Conservation (phyloP, 2,329 filamentous ascomycete species). For the Gaeumannomyces tritici region DNA sequence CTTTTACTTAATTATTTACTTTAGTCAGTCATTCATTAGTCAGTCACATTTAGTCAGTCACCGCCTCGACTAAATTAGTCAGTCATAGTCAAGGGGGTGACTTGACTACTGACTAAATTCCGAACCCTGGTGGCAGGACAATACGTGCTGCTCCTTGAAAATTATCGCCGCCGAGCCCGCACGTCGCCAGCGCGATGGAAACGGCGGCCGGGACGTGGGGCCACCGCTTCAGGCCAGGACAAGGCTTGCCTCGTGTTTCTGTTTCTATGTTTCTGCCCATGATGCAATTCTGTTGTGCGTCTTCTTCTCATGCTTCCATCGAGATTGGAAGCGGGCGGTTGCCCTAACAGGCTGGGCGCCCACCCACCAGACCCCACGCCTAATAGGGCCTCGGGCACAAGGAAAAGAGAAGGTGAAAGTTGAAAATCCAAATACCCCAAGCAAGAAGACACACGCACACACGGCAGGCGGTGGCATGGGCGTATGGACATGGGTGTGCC, state of each 20-base stretch:
- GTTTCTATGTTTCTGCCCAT: not conserved
- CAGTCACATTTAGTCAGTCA: too few relatives aligned
- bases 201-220: not conserved
- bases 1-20: too few relatives aligned
- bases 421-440: too few relatives aligned
- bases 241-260: not conserved
- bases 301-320: not conserved
- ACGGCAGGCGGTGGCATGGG: too few relatives aligned
- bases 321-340: not conserved
- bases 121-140: too few relatives aligned
- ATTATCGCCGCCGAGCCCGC: not conserved
- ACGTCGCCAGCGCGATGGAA: too few relatives aligned
- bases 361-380: not conserved
- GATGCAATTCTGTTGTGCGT: not conserved
- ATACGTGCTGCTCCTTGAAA: too few relatives aligned
- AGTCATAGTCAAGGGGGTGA: too few relatives aligned
- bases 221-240: not conserved
- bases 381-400: not conserved
- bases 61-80: too few relatives aligned
- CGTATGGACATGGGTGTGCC: not conserved
- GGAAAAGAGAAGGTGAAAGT: not conserved
- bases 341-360: not conserved
- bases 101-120: too few relatives aligned
- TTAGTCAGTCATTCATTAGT: too few relatives aligned
- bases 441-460: too few relatives aligned